Conservation (phyloP, 345 rosid genomes). For the Populus ilicifolia region DNA sequence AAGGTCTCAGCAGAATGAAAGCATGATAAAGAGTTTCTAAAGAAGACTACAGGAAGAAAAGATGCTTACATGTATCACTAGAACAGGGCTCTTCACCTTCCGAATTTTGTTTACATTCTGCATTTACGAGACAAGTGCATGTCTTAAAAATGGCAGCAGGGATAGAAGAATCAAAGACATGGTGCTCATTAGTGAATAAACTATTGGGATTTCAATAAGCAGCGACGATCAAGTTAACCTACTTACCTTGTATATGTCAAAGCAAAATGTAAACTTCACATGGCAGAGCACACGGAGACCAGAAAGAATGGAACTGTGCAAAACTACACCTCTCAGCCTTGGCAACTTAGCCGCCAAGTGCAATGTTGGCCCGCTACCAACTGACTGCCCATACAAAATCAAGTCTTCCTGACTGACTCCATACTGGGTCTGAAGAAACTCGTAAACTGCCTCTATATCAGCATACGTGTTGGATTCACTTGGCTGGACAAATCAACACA, state of each 20-base stretch:
- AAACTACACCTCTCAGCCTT: constrained; percentile 90
- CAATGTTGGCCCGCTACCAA: constrained; percentile 95
- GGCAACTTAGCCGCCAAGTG: constrained; percentile 97
- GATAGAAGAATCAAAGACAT: neutral
- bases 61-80: constrained; percentile 84
- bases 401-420: constrained; percentile 91
- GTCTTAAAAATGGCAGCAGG: constrained; percentile 7
- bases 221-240: neutral
- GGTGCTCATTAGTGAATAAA: neutral
- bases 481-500: constrained; percentile 52
- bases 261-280: constrained; percentile 77
- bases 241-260: constrained; percentile 78
- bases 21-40: neutral
- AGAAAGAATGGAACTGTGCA: constrained; percentile 97
- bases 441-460: constrained; percentile 93
- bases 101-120: constrained; percentile 84
- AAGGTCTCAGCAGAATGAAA: neutral
- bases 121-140: constrained; percentile 15
- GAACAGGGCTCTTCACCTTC: constrained; percentile 89
- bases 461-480: constrained; percentile 91
- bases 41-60: neutral
- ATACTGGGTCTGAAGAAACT: constrained; percentile 84
- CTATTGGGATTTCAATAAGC: neutral
- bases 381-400: constrained; percentile 93
- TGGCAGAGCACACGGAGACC: constrained; percentile 99